A percentile compares a stretch with the other conserved stretches of the same genome.
Conservation (phyloP, 2,329 filamentous ascomycete species). For the Cordyceps farinosa region DNA sequence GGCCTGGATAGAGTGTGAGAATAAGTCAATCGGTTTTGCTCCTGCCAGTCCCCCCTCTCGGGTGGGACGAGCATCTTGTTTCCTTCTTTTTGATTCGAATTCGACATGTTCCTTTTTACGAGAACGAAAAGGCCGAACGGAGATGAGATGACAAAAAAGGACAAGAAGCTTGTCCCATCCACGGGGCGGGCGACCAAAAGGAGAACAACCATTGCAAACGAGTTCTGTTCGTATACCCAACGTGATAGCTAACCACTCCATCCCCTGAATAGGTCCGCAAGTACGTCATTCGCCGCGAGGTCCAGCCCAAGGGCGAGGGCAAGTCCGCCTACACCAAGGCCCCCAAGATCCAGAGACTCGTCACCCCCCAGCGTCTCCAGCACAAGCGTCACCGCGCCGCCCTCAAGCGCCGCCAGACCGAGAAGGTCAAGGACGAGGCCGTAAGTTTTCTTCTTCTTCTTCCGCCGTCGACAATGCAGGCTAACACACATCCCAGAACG, state of each 20-base stretch:
- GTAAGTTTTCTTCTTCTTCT: constrained; percentile 54
- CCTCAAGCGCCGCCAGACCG: constrained; percentile 95
- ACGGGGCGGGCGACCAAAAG: background rate
- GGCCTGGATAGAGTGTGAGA: constrained; percentile 60
- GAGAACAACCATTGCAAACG: background rate
- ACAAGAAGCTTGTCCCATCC: constrained; percentile 17
- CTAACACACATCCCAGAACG: constrained; percentile 61
- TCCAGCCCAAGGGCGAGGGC: constrained; percentile 95
- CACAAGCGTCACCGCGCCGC: constrained; percentile 98
- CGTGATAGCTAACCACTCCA: background rate
- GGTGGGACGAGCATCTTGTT: constrained; percentile 17
- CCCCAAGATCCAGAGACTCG: constrained; percentile 98
- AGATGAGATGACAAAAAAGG: constrained; percentile 9
- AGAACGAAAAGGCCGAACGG: background rate
- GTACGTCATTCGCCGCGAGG: constrained; percentile 99
- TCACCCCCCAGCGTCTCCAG: constrained; percentile 99
- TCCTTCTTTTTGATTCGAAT: constrained; percentile 14
- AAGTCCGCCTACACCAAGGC: constrained; percentile 99
- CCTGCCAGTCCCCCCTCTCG: background rate
- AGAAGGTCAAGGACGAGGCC: constrained; percentile 98
- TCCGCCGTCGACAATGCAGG: background rate
- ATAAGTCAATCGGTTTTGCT: constrained; percentile 25
- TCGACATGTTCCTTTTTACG: background rate
- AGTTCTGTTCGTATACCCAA: constrained; percentile 6
- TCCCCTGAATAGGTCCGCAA: constrained; percentile 74